Evolutionary conservation across 768 basidiomycete genomes (phyloP).

Genomic region (Russula griseocarnosa): DNA sequence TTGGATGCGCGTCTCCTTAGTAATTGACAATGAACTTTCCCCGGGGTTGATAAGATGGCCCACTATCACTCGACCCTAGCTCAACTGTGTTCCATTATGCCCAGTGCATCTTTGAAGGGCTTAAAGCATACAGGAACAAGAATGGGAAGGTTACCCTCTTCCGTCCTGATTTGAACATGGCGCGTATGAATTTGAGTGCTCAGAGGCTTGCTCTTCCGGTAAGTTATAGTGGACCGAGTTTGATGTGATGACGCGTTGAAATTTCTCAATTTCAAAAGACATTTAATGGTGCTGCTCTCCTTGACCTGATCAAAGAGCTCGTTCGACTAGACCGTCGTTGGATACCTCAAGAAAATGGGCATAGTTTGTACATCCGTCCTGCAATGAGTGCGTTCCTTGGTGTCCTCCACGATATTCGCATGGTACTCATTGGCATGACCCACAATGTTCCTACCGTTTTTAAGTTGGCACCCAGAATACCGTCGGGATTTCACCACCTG

Average conservation of each 20-base stretch:
- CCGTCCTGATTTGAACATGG: slow-evolving; percentile 54
- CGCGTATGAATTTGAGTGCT: slow-evolving; percentile 47
- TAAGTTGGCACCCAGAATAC: slow-evolving; percentile 47
- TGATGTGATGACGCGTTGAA: neutral
- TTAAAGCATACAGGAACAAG: slow-evolving; percentile 49
- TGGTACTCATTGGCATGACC: neutral
- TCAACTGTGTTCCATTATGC: slow-evolving; percentile 54
- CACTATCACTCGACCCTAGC: slow-evolving; percentile 47
- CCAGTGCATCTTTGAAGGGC: slow-evolving; percentile 47
- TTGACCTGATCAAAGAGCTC: slow-evolving; percentile 46
- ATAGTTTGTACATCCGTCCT: slow-evolving; percentile 50
- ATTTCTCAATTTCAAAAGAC: slow-evolving; percentile 29
- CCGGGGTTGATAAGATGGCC: slow-evolving; percentile 37
- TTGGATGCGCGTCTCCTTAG: neutral
- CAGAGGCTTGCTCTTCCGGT: slow-evolving; percentile 39
- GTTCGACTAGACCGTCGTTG: slow-evolving; percentile 44
- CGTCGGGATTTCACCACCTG: slow-evolving; percentile 48
- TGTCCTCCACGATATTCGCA: neutral
- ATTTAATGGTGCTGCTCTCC: slow-evolving; percentile 43
- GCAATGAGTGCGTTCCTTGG: slow-evolving; percentile 34
- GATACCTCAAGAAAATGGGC: slow-evolving; percentile 48
- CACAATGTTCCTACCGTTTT: neutral
- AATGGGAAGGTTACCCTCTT: slow-evolving; percentile 45
- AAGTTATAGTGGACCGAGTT: neutral
- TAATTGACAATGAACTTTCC: neutral